A percentile compares a stretch with the other conserved stretches of the same genome.
These are phyloP conservation scores for Schizosaccharomyces octosporus DNA, from an alignment of 805 yeast genomes.

Conservation along the genomic window DNA sequence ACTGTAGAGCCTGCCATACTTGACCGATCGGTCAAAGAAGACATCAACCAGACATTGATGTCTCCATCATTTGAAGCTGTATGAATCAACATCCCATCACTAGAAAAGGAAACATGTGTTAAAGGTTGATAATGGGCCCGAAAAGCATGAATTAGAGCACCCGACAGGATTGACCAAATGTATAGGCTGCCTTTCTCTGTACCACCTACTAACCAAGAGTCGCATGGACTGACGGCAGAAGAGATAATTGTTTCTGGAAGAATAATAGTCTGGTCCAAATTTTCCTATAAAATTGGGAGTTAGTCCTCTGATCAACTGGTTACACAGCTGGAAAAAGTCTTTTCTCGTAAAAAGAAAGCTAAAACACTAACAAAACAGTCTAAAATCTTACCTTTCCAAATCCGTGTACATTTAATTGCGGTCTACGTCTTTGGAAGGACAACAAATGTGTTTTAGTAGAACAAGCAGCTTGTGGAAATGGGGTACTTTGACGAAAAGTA, in stretches of 20 bases:
- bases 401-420: not conserved
- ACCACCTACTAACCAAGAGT: slow-evolving; percentile 35
- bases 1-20: not conserved
- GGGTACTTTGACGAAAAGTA: not conserved
- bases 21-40: not conserved
- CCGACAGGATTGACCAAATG: slow-evolving; percentile 58
- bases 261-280: slow-evolving; percentile 30
- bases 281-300: not conserved
- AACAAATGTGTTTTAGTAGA: not conserved
- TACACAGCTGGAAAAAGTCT: no score
- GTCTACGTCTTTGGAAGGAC: not conserved
- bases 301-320: not conserved
- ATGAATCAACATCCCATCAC: slow-evolving; percentile 38
- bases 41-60: slow-evolving; percentile 37
- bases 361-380: not conserved
- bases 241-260: slow-evolving; percentile 58
- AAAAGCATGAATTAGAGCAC: slow-evolving; percentile 40
- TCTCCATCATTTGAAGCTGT: slow-evolving; percentile 64
- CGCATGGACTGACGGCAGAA: slow-evolving; percentile 22
- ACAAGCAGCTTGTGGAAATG: not conserved
- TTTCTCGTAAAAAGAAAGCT: not conserved
- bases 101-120: slow-evolving; percentile 30
- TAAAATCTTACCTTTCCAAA: not conserved
- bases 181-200: slow-evolving; percentile 47
- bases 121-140: slow-evolving; percentile 69